Base-by-base conservation (phyloP, 164 flowering plant species). In the Hamamelis virginiana region DNA sequence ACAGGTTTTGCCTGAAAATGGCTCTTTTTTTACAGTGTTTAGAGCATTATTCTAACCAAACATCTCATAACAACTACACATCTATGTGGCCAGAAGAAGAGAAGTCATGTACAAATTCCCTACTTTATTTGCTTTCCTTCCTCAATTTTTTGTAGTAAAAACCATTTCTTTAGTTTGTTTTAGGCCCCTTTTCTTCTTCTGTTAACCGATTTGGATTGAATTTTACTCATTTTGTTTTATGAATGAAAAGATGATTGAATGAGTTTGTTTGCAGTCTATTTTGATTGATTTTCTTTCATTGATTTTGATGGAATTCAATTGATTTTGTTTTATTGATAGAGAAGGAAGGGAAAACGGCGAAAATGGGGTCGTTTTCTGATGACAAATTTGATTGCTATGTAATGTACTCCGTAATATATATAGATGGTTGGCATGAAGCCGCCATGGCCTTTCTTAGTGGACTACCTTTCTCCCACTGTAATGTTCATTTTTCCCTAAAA, bases 11-110 rank as follows among this genome's bases (percentile, higher is more conserved):
- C 59, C 66, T 5, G 62, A 57, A 9, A 18, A 67, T 22, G 53
- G 25, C 47, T 18, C 58, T 10, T 44, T 69, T 38, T 57, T 70
- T 5, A 45, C 41, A 69, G 41, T 16, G 26, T 33, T 33, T 59
- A 58, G 79, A 76, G 77, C 77, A 65, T 77, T 76, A 76, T 78
- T 75, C 81, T 63, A 75, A 62, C 81, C 81, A 78, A 75, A 75
- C 38, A 28, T 33, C 67, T 10, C 5, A 13, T 41, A 10, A 41
- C 50, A 58, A 65, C 56, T 50, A 50, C 48, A 13, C 48, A 41
- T 43, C 65, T 23, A 4, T 11, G 22, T 47, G 5, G 62, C 78
- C 68, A 21, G 62, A 61, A 45, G 70, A 78, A 71, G 75, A 71
- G 3, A 72, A 72, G 81, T 76, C 59, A 75, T 41, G 68, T 25